phyloP scores from a whole-genome alignment of 1,284 basidiomycete genomes.

The Puccinia triticina region DNA sequence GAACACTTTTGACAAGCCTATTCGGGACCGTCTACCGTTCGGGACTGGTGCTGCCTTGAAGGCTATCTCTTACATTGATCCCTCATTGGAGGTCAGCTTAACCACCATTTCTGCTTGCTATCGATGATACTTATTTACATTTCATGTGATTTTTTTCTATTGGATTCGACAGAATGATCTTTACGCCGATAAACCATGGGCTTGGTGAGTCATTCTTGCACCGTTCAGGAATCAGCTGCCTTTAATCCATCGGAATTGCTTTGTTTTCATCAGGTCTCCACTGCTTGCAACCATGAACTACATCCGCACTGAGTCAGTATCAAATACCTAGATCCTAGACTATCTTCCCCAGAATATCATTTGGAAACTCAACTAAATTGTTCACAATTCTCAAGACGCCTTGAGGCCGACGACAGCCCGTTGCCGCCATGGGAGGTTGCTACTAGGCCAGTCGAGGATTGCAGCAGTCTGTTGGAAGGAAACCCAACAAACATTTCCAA shows the following conservation, averaged over 20 bases:
- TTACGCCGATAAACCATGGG: constrained; percentile 47
- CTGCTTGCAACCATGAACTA: constrained; percentile 45
- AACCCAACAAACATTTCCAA: constrained; percentile 9
- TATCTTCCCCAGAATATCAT: not conserved
- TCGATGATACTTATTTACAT: not conserved
- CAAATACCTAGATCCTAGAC: not conserved
- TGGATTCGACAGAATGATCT: constrained; percentile 14
- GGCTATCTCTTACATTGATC: constrained; percentile 48
- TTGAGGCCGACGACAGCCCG: constrained; percentile 24
- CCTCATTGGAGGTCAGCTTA: constrained; percentile 20
- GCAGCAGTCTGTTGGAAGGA: constrained; percentile 2
- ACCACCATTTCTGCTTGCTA: not conserved
- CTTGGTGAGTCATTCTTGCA: constrained; percentile 19
- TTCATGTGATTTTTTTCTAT: not conserved
- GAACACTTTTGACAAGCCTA: constrained; percentile 42
- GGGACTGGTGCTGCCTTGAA: constrained; percentile 38
- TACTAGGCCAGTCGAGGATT: constrained; percentile 30
- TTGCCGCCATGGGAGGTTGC: constrained; percentile 22
- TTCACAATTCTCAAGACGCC: constrained; percentile 6
- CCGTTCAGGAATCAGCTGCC: not conserved
- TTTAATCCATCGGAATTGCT: not conserved
- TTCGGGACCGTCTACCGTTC: constrained; percentile 32
- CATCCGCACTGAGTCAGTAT: constrained; percentile 19
- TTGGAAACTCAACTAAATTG: not conserved
- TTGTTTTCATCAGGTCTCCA: constrained; percentile 27